Conservation (phyloP, 148 eudicot species). For the Euryodendron excelsum region DNA sequence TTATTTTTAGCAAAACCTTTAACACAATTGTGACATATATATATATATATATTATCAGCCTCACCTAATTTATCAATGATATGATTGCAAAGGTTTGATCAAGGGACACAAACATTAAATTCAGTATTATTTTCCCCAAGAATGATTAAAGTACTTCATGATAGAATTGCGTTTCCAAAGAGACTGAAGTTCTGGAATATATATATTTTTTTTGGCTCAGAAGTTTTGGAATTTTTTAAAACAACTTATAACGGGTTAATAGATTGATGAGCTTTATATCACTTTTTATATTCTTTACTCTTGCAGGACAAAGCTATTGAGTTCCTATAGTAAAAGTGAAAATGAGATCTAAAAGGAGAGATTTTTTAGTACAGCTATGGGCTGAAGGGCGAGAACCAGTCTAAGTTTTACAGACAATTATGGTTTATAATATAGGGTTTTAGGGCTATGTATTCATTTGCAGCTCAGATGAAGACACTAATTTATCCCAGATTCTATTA, state of each 20-base stretch:
- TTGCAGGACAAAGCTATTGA: neutral
- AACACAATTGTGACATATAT: neutral
- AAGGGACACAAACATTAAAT: too few relatives aligned
- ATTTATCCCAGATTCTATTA: neutral
- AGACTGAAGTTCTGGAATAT: too few relatives aligned
- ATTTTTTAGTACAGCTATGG: too few relatives aligned
- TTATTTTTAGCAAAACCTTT: neutral
- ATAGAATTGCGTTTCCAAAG: neutral
- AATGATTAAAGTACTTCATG: neutral
- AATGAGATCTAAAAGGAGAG: too few relatives aligned
- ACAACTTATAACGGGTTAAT: too few relatives aligned
- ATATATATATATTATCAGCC: neutral
- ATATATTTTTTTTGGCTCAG: too few relatives aligned
- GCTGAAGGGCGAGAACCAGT: too few relatives aligned
- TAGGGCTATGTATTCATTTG: neutral
- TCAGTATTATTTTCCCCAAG: neutral
- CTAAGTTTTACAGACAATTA: too few relatives aligned
- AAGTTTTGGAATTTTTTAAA: neutral
- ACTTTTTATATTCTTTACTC: neutral
- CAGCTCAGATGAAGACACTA: neutral
- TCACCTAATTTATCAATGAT: neutral
- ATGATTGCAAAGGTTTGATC: neutral
- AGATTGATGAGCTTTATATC: neutral
- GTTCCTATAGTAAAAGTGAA: neutral
- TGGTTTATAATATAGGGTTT: too few relatives aligned